Conservation (phyloP, 129 eudicot species). For the Flaveria sonorensis region DNA sequence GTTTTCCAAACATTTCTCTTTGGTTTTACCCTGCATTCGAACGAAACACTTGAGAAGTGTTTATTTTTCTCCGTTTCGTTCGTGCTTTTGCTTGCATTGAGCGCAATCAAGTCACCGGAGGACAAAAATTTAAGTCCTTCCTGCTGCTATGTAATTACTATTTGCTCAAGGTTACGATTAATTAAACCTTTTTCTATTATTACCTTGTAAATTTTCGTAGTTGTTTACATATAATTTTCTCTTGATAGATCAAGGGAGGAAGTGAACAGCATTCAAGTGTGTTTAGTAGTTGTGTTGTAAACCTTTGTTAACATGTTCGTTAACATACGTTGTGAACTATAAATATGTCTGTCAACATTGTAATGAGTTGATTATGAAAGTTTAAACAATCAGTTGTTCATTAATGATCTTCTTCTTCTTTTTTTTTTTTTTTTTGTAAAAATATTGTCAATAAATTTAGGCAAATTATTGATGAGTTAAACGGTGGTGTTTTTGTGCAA, state of each 20-base stretch:
- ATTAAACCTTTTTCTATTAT: background rate
- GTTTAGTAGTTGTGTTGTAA: background rate
- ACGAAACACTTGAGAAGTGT: constrained; percentile 10
- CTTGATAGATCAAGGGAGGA: background rate
- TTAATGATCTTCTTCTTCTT: background rate
- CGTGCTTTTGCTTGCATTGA: background rate
- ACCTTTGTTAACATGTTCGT: background rate
- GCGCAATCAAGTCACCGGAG: background rate
- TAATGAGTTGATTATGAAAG: background rate
- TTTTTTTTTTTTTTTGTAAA: no score
- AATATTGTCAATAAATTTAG: no score
- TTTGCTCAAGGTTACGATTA: background rate
- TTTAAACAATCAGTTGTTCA: background rate
- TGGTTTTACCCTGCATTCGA: background rate
- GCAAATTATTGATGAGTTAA: no score
- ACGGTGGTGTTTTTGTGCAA: no score
- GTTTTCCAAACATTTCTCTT: background rate
- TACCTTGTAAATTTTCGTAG: background rate
- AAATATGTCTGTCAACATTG: background rate
- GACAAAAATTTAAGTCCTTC: background rate
- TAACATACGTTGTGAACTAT: background rate
- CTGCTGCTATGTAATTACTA: constrained; percentile 1
- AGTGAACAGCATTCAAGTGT: background rate
- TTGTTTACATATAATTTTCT: background rate
- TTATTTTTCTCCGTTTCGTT: background rate